Base-by-base conservation (phyloP, 129 eudicot species). In the Tagetes erecta region DNA sequence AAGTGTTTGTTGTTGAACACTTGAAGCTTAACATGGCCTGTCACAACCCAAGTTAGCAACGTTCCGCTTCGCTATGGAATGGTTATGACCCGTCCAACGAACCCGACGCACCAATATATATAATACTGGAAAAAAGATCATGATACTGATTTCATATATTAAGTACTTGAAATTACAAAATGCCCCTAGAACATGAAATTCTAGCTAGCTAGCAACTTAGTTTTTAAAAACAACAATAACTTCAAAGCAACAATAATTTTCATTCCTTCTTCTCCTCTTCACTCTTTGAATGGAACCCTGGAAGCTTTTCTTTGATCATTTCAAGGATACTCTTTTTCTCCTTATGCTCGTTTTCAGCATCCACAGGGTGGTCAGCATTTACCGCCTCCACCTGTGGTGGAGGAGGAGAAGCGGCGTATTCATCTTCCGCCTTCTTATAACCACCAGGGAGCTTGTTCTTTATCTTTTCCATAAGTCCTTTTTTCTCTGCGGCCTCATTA, bases 271-370 rank as follows among this genome's bases (percentile, higher is more conserved):
- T 82, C 40, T 78, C 72, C 33, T 83, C 87, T 30, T 81, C 88
- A 6, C 64, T 27, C 87, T 92, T 87, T 65, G 91, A 53, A 70
- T 85, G 81, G 74, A 76, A 92, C 55, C 97, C 97, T 2, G 96
- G 97, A 58, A 91, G 80, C 87, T 92, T 92, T 80, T 92, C 97
- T 83, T 89, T 92, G 72, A 92, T 92, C 94, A 89, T 89, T 70
- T 92, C 97, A 71, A 92, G 13, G 27, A 92, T 64, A 1, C 97
- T 96, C 79, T 89, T 89, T 80, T 88, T 91, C 83, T 88, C 97
- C 83, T 92, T 89, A 9, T 59, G 87, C 76, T 74, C 89, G 4
- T 40, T 83, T 55, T 82, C 87, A 13, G 37, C 74, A 72, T 80
- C 63, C 12, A 5, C 82, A 6, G 47, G n/a, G 67, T 72, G 80